These are phyloP conservation scores for Magnaporthiopsis poae DNA, from an alignment of 2,329 filamentous ascomycete species.

Conservation along the genomic window DNA sequence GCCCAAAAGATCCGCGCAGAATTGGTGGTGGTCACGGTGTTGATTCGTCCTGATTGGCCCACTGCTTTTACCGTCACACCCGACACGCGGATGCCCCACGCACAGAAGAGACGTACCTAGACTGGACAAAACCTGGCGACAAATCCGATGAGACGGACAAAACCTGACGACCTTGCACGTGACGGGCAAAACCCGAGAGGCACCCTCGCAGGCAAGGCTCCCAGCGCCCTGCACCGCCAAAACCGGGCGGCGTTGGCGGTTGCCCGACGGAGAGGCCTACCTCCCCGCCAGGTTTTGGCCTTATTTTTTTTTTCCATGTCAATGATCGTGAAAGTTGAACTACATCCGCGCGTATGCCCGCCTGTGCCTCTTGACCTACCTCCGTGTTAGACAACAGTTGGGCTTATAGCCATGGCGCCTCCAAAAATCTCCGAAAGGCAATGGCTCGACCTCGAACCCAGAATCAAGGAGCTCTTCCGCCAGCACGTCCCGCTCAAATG, in stretches of 20 bases:
- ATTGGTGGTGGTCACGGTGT: too few relatives aligned
- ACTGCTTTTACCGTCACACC: too few relatives aligned
- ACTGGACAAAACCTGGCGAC: not conserved
- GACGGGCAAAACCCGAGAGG: not conserved
- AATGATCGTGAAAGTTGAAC: not conserved
- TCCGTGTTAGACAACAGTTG: not conserved
- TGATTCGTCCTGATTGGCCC: too few relatives aligned
- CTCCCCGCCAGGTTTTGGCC: not conserved
- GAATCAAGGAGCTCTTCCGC: conserved; percentile 1
- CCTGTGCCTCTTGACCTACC: not conserved
- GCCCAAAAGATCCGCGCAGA: too few relatives aligned
- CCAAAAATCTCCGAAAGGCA: not conserved
- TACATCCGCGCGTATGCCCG: not conserved
- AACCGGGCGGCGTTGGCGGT: not conserved
- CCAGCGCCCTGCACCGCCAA: not conserved
- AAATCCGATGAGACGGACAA: not conserved
- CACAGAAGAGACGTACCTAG: too few relatives aligned
- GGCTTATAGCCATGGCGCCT: not conserved
- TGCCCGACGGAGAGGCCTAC: not conserved
- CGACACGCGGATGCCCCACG: too few relatives aligned
- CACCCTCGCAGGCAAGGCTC: not conserved
- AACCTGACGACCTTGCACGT: not conserved
- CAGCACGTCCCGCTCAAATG: conserved; percentile 4
- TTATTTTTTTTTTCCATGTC: not conserved
- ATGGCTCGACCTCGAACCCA: conserved; percentile 1